Base-by-base conservation (phyloP, 1,284 basidiomycete species). In the Sanghuangporus weigelae region DNA sequence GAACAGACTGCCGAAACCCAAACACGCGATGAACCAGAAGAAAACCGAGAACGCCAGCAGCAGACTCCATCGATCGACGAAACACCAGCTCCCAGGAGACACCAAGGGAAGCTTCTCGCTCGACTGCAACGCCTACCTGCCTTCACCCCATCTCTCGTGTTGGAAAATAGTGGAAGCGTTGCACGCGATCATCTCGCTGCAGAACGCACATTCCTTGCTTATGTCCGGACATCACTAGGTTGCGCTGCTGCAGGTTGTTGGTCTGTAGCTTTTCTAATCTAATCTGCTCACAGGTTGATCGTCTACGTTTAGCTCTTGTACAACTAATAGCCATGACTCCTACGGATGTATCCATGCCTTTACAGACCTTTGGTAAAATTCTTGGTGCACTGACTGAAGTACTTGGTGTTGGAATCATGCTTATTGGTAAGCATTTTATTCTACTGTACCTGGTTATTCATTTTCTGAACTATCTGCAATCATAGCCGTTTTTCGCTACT, bases 121-220 rank as follows among this genome's bases (percentile, higher is more conserved):
- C 38, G 54, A 31, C 26, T 40, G 31, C 31, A 16, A 31, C 54
- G 44, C 21, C 36, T 48, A 5, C 6, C 44, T 21, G 35, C 11
- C n/a, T 57, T 73, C 26, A 63, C 64, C 12, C 74, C 74, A 14
- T 49, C 67, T 1, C 66, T 77, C n/a, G 65, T 75, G 7, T 71
- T 79, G 0, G 73, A 79, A 64, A 81, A 81, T 65, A 73, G 72
- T 19, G 79, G 79, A 10, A 79, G 76, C 60, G 77, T 79, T 1
- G 81, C 81, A 5, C 71, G 81, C 21, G 81, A 82, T 68, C 81
- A 83, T 69, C 71, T 82, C 5, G 80, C 81, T 0, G 77, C 74
- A 16, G 81, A 83, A 64, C 71, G 81, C 2, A 83, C 81, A 0
- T 83, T 78, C 65, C 68, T 82, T 39, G 78, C 81, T 16, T 82